Percentiles rank a stretch among this genome's conserved stretches.
phyloP scores from a whole-genome alignment of 1,284 basidiomycete species.

The Pseudozyma sp. region DNA sequence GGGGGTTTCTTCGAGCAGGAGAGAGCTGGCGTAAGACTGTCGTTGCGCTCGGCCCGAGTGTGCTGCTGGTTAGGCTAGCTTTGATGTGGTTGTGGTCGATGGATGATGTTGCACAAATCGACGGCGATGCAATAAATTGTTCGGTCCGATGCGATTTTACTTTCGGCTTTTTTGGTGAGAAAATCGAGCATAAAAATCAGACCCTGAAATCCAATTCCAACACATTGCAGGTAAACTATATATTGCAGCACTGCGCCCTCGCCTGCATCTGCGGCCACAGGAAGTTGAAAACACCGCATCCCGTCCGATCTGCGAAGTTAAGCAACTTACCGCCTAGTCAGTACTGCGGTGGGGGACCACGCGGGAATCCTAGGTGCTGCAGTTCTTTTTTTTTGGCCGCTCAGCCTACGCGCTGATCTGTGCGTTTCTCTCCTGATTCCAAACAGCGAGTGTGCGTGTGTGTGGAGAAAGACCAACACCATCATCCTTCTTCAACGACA shows the following conservation, averaged over 20 bases:
- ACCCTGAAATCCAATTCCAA: neutral
- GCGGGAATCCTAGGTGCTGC: slow-evolving; percentile 83
- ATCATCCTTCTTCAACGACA: neutral
- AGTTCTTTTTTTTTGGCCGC: slow-evolving; percentile 71
- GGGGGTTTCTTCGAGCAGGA: too few species aligned
- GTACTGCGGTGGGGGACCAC: slow-evolving; percentile 87
- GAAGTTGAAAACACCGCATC: slow-evolving; percentile 83
- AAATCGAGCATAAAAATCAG: neutral
- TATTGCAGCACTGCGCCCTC: too few species aligned
- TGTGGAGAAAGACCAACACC: neutral
- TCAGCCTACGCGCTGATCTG: neutral
- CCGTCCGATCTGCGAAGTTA: slow-evolving; percentile 84
- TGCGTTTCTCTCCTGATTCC: neutral
- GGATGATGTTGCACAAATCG: too few species aligned
- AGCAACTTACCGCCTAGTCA: slow-evolving; percentile 82
- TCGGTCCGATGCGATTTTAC: neutral
- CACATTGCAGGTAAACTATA: neutral
- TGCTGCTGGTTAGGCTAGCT: neutral
- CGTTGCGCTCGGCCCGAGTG: neutral
- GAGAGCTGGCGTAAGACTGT: too few species aligned
- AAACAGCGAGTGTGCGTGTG: too few species aligned
- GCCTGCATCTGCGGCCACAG: slow-evolving; percentile 77
- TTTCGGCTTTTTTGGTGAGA: neutral
- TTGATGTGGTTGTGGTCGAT: neutral
- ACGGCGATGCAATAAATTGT: too few species aligned